Percentiles rank a stretch among this genome's conserved stretches.
Conservation (phyloP, 179 eudicot genomes). For the Sideroxylon spinosum region DNA sequence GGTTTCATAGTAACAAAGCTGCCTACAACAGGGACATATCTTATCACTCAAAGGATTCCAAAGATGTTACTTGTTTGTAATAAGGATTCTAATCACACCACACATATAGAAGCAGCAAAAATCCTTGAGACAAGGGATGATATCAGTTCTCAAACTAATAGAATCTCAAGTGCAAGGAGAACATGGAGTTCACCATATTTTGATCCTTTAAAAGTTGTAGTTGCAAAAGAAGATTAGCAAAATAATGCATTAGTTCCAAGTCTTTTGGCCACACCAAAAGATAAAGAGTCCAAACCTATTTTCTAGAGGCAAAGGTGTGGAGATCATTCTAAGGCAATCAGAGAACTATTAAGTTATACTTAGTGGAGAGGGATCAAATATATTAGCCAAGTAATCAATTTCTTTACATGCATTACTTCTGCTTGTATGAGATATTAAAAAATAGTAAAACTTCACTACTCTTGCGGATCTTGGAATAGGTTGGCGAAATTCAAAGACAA, state of each 20-base stretch:
- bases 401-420: not conserved
- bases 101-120: conserved; percentile 33
- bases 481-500: conserved; percentile 40
- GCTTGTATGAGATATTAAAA: conserved; percentile 4
- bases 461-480: conserved; percentile 47
- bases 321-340: conserved; percentile 22
- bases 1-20: conserved; percentile 21
- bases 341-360: conserved; percentile 28
- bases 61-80: conserved; percentile 30
- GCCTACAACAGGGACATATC: conserved; percentile 22
- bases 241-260: conserved; percentile 16
- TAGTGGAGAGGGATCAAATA: conserved; percentile 34
- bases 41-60: conserved; percentile 18
- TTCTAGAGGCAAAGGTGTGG: conserved; percentile 25
- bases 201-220: conserved; percentile 35
- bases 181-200: conserved; percentile 39
- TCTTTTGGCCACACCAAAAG: conserved; percentile 61
- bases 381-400: conserved; percentile 48
- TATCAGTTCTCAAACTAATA: conserved; percentile 35
- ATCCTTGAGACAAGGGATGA: conserved; percentile 33
- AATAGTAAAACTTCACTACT: conserved; percentile 8
- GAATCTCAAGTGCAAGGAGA: conserved; percentile 38
- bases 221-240: conserved; percentile 40
- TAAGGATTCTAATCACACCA: conserved; percentile 20
- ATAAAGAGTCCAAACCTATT: conserved; percentile 40